These are phyloP conservation scores for Dendrobium officinale DNA, from an alignment of 106 monocot species.

Conservation along the genomic window DNA sequence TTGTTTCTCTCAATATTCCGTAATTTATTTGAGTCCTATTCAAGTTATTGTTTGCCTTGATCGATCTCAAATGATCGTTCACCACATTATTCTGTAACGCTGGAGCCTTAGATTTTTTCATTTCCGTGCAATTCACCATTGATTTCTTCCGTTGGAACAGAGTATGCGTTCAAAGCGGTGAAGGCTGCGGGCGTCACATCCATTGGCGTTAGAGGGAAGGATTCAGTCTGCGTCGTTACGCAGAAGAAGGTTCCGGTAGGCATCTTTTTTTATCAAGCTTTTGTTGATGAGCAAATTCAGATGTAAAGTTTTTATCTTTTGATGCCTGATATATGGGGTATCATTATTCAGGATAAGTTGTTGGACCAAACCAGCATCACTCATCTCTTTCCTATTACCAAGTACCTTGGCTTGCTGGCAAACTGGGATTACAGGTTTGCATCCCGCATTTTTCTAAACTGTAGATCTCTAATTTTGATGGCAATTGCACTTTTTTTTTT, in stretches of 20 bases:
- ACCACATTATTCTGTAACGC: not conserved
- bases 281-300: not conserved
- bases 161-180: conserved; percentile 31
- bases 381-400: conserved; percentile 66
- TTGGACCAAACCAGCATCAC: conserved; percentile 74
- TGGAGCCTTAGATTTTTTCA: not conserved
- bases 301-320: not conserved
- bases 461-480: not conserved
- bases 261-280: not conserved
- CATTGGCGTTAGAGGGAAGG: conserved; percentile 70
- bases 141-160: conserved; percentile 7
- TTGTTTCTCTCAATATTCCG: not conserved
- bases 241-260: conserved; percentile 87
- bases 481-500: not conserved
- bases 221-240: conserved; percentile 75
- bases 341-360: conserved; percentile 54
- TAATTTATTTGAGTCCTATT: not conserved
- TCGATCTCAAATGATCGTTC: not conserved
- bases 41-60: not conserved
- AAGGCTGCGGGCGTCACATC: conserved; percentile 45
- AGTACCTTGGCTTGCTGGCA: conserved; percentile 56
- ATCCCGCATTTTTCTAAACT: not conserved
- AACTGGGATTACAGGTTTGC: conserved; percentile 70
- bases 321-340: not conserved
- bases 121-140: not conserved